Evolutionary conservation across 1,284 basidiomycete species (phyloP).

Genomic region (Naganishia cerealis): DNA sequence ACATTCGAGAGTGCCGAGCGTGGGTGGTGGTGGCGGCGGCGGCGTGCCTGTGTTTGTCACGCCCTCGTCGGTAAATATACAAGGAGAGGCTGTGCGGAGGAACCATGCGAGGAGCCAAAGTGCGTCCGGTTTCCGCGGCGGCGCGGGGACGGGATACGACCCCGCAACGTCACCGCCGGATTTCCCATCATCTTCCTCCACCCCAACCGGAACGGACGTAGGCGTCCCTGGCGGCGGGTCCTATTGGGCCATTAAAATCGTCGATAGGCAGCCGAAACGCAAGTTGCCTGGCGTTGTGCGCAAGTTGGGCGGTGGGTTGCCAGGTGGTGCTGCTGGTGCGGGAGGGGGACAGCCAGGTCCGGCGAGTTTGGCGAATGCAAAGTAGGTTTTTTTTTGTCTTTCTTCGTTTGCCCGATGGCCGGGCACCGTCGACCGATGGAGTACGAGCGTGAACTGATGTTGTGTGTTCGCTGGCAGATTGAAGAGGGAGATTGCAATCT

Average conservation of each 20-base stretch:
- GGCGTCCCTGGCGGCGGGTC: not conserved
- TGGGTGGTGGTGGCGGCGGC: conserved; percentile 52
- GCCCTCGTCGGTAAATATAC: not conserved
- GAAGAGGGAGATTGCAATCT: conserved; percentile 91
- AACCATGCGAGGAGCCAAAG: not conserved
- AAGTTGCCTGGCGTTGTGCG: conserved; percentile 60
- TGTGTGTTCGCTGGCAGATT: conserved; percentile 41
- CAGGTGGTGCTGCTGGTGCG: conserved; percentile 20
- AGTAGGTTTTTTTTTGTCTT: conserved; percentile 25
- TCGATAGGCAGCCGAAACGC: conserved; percentile 67
- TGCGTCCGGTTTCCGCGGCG: not conserved
- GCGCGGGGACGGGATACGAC: not conserved
- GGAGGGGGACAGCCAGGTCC: conserved; percentile 30
- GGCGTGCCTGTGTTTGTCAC: conserved; percentile 16
- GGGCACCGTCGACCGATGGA: too few species aligned
- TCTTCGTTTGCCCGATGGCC: conserved; percentile 16
- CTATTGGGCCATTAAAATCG: conserved; percentile 76
- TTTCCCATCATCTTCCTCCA: too few species aligned
- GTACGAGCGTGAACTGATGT: not conserved
- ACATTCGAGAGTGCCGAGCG: conserved; percentile 36
- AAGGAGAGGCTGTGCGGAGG: not conserved
- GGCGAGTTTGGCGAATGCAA: conserved; percentile 34
- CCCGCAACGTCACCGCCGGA: too few species aligned
- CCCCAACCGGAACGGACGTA: not conserved
- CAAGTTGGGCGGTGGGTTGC: conserved; percentile 35